Conservation (phyloP, 768 basidiomycete species). For the Naematelia aurantialba region DNA sequence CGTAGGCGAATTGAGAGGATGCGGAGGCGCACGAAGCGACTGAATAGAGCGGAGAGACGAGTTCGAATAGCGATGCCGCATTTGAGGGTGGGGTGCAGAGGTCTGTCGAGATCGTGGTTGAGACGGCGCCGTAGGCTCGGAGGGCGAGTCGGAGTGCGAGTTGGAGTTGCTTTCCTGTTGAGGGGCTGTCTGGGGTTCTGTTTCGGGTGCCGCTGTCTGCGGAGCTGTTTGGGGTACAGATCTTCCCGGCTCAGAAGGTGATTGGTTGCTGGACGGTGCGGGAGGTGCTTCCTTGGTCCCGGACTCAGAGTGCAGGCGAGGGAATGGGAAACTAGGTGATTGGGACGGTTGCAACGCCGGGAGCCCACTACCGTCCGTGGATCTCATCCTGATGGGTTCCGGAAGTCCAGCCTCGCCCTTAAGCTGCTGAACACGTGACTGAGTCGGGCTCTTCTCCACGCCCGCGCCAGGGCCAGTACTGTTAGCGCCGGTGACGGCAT, state of each 20-base stretch:
- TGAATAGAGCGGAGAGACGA: slow-evolving; percentile 44
- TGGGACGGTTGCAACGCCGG: slow-evolving; percentile 5
- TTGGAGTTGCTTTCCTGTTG: background rate
- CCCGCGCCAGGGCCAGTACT: slow-evolving; percentile 1
- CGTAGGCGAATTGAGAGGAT: slow-evolving; percentile 44
- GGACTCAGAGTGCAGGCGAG: slow-evolving; percentile 9
- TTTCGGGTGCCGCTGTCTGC: no score
- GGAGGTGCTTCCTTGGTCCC: background rate
- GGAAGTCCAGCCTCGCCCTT: slow-evolving; percentile 6
- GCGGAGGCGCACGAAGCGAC: slow-evolving; percentile 42
- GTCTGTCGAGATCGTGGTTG: slow-evolving; percentile 19
- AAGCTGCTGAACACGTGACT: slow-evolving; percentile 1
- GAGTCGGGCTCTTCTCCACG: slow-evolving; percentile 1
- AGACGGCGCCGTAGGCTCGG: slow-evolving; percentile 1
- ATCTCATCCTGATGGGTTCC: slow-evolving; percentile 12
- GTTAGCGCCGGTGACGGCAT: background rate
- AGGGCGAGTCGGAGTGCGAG: background rate
- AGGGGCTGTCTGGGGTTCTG: no score
- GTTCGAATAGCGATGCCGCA: slow-evolving; percentile 36
- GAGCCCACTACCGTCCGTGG: slow-evolving; percentile 25
- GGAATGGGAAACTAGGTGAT: slow-evolving; percentile 37
- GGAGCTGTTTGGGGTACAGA: no score
- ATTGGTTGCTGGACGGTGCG: no score
- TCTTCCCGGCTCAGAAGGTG: background rate
- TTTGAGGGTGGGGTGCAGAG: slow-evolving; percentile 12